A percentile compares a stretch with the other conserved stretches of the same genome.
These are phyloP conservation scores for Chenopodium berlandieri DNA, from an alignment of 148 eudicot species.

Conservation along the genomic window DNA sequence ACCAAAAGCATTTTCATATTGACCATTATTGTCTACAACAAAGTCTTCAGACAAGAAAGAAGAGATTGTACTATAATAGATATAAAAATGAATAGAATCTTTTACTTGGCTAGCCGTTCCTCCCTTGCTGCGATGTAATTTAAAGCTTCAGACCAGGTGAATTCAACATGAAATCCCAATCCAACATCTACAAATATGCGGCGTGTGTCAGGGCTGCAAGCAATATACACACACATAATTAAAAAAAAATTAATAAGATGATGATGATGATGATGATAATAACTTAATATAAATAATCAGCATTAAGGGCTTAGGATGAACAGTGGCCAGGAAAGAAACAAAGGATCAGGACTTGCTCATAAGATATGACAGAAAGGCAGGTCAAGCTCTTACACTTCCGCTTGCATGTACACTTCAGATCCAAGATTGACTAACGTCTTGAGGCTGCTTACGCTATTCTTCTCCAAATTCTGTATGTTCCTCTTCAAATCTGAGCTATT, in stretches of 20 bases:
- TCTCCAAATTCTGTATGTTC: constrained; percentile 79
- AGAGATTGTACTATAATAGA: background rate
- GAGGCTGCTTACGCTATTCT: constrained; percentile 66
- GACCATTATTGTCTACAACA: background rate
- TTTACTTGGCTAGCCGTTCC: constrained; percentile 69
- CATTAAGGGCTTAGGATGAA: background rate
- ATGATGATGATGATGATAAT: no score
- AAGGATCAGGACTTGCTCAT: background rate
- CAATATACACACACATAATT: background rate
- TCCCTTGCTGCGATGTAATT: constrained; percentile 64
- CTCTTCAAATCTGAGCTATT: constrained; percentile 76
- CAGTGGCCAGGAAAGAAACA: background rate
- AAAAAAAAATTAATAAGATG: background rate
- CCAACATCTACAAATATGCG: constrained; percentile 89
- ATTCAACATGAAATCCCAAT: constrained; percentile 88
- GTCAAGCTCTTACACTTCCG: constrained; percentile 64
- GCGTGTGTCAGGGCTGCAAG: constrained; percentile 74
- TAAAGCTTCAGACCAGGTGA: constrained; percentile 93
- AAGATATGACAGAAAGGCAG: background rate
- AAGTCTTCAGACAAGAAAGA: background rate
- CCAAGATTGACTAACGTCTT: constrained; percentile 84
- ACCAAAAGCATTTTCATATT: background rate
- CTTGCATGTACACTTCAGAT: constrained; percentile 90
- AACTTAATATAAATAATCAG: background rate
- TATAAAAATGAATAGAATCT: background rate